Evolutionary conservation across 2,329 filamentous ascomycete species (phyloP), one percentile per base, ranked within the genome.

Genomic region (Microascus cirrosus): DNA sequence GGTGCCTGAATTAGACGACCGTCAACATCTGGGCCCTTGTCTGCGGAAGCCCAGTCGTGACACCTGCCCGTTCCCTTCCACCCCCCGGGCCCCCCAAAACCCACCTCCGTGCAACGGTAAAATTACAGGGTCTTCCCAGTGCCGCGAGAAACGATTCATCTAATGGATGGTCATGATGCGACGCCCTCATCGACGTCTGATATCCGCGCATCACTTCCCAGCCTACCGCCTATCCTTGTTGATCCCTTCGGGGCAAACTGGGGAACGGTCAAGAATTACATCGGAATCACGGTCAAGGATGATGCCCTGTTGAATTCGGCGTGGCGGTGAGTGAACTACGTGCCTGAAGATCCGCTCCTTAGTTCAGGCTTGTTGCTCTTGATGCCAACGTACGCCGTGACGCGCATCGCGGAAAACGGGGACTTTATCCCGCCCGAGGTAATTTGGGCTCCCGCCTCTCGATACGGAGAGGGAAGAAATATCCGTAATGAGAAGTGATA

Each of bases 201-300:
- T 57, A 24, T 34, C 10, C 55, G 55, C 55, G 42, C 55, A 57
- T 57, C 55, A 53, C 55, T 34, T 57, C 55, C 55, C 28, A 24
- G 42, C 34, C 24, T 53, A 20, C 55, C 34, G 45, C 32, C 55
- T 20, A 20, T 57, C 15, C 39, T 24, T 42, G 48, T 34, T 28
- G 15, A 45, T 32, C 36, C n/a, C 36, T n/a, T n/a, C 36, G 4
- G 13, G 6, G 36, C 36, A 13, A 42, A 42, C 12, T 42, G 12
- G 36, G 36, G 18, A 4, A 42, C 28, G 28, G 28, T 4, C n/a
- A 45, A 45, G 3, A 45, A 3, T 45, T 15, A 18, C 39, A 45
- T 18, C 39, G 39, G 39, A 2, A 18, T 32, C 28, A 32, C 8
- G n/a, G 8, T 7, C 10, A 8, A 18, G 5, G 13, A 45, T 15